Evolutionary conservation across 2,329 filamentous ascomycete species (phyloP).

Genomic region (Verticillium nubilum): DNA sequence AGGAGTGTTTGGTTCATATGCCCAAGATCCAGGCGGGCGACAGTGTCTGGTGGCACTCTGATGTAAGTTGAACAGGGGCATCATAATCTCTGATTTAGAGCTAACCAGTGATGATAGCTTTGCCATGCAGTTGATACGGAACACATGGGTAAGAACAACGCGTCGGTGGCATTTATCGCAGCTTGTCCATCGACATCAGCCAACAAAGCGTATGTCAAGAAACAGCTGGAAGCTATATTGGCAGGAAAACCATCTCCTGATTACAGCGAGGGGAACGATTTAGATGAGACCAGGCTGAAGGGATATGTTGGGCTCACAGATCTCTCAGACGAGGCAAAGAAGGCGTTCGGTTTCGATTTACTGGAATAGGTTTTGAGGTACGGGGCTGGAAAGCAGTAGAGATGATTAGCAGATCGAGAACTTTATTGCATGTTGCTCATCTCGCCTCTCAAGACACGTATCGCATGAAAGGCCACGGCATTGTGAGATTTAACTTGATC

Average conservation of each 20-base stretch:
- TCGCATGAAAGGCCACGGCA: slow-evolving; percentile 1
- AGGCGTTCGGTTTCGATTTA: slow-evolving; percentile 4
- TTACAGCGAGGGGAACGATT: not conserved
- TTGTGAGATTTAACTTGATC: slow-evolving; percentile 7
- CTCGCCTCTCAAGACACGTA: not conserved
- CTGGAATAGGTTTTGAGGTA: not conserved
- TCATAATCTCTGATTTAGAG: not conserved
- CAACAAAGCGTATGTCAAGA: slow-evolving; percentile 17
- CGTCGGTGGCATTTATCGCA: slow-evolving; percentile 28
- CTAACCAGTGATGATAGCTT: slow-evolving; percentile 15
- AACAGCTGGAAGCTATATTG: slow-evolving; percentile 6
- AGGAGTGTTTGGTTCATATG: slow-evolving; percentile 29
- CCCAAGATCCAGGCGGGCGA: slow-evolving; percentile 31
- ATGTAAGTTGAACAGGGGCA: slow-evolving; percentile 25
- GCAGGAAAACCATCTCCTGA: not conserved
- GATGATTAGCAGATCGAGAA: not conserved
- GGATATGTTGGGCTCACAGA: slow-evolving; percentile 4
- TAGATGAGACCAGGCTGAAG: slow-evolving; percentile 4
- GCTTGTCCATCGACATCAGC: slow-evolving; percentile 25
- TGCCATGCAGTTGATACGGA: slow-evolving; percentile 33
- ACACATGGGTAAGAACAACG: slow-evolving; percentile 24
- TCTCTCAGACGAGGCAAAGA: not conserved
- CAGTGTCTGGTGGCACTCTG: slow-evolving; percentile 34
- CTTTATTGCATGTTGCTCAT: not conserved
- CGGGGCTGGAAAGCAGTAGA: not conserved